Percentiles rank a stretch among this genome's conserved stretches.
Evolutionary conservation across 108 stramenopile species (phyloP).

Genomic region (Skeletonema costatum): DNA sequence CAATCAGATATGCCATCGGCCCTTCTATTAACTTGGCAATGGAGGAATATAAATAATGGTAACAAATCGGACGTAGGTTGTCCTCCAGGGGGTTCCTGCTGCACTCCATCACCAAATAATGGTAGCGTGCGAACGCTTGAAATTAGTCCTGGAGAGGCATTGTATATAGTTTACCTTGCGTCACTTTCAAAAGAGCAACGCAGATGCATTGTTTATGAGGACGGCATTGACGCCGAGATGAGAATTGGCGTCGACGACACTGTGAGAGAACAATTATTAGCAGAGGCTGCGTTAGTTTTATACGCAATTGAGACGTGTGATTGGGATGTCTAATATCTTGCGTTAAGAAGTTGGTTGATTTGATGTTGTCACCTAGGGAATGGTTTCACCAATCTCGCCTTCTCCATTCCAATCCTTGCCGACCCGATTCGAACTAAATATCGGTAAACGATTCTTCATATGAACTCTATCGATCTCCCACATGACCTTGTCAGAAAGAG

Average conservation of each 20-base stretch:
- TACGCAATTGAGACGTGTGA: constrained; percentile 70
- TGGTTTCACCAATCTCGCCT: constrained; percentile 89
- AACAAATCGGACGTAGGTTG: not conserved
- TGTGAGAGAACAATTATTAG: constrained; percentile 57
- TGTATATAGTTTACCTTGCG: constrained; percentile 66
- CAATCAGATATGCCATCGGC: not conserved
- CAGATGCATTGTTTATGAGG: constrained; percentile 22
- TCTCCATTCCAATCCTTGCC: constrained; percentile 88
- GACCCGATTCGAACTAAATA: constrained; percentile 76
- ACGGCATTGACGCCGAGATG: not conserved
- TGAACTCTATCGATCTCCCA: constrained; percentile 92
- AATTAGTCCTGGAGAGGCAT: constrained; percentile 49
- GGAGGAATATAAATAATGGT: not conserved
- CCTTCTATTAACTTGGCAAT: not conserved
- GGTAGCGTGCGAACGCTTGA: constrained; percentile 19
- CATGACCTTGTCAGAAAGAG: constrained; percentile 75
- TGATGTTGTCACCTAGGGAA: constrained; percentile 56
- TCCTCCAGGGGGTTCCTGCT: constrained; percentile 9
- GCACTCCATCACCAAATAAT: constrained; percentile 9
- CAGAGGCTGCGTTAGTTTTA: constrained; percentile 66
- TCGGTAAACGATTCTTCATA: constrained; percentile 87
- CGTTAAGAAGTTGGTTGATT: not conserved
- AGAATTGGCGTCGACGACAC: constrained; percentile 14
- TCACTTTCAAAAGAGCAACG: constrained; percentile 51
- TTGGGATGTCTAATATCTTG: constrained; percentile 14